Base-by-base conservation (phyloP, 768 basidiomycete genomes). In the Chlorophyllum brunneum region DNA sequence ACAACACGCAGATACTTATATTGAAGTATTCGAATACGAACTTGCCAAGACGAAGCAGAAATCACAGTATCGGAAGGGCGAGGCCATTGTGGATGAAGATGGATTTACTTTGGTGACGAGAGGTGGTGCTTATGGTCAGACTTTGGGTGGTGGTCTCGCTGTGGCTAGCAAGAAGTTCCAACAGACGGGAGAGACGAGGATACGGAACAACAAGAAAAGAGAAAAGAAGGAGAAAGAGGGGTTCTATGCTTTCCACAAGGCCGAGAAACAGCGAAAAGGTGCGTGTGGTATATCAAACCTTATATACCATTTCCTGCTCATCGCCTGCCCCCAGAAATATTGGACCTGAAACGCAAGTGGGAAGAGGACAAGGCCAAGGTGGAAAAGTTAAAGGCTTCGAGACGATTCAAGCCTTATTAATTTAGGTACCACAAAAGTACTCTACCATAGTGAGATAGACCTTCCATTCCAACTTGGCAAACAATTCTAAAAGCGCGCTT, bases 91-190 rank as follows among this genome's bases (percentile, higher is more conserved):
- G 37, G 94, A 98, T 65, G 92, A 89, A 54, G 94, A 98, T 56
- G 94, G 94, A 2, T 98, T 95, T 66, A 95, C 92, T 9, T 80
- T 98, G 10, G 94, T 98, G 30, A 89, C 86, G n/a, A 78, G 94
- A 31, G 91, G 92, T 4, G 94, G 94, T 10, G 86, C 87, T 18
- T 94, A 94, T 60, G 93, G 94, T 4, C 77, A 91, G 63, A 90
- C 90, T 1, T 72, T 93, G 4, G 93, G 93, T 24, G 92, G 92
- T 11, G 92, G 91, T 0, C 73, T 77, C 66, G 80, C 66, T 67
- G 64, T 79, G 70, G 70, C 83, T 68, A 68, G 82, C 65, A 89
- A 88, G 65, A 70, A 71, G 70, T 66, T 83, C 75, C 73, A 91
- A 76, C 70, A 83, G 75, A 73, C 73, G 60, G 67, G 83, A 65